A percentile compares a stretch with the other conserved stretches of the same genome.
These are phyloP conservation scores for Vachellia pachyceras DNA, from an alignment of 306 rosid genomes.

Conservation along the genomic window DNA sequence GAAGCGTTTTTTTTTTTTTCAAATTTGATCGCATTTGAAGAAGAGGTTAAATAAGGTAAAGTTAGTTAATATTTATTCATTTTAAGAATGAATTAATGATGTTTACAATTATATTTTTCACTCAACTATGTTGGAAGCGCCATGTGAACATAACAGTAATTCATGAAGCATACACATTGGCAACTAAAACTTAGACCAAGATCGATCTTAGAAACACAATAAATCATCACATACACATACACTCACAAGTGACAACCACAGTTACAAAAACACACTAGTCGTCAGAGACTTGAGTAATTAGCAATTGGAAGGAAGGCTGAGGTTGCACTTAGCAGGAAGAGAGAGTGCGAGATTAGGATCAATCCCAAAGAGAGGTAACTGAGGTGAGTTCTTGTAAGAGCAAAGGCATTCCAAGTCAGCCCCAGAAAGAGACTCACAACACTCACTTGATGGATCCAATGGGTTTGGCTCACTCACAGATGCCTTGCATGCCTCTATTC, in stretches of 20 bases:
- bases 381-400: conserved; percentile 55
- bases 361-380: conserved; percentile 65
- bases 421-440: neutral
- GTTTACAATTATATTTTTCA: too few relatives aligned
- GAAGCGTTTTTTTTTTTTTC: too few relatives aligned
- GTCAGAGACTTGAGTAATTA: neutral
- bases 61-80: too few relatives aligned
- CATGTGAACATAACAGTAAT: too few relatives aligned
- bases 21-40: too few relatives aligned
- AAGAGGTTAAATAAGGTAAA: too few relatives aligned
- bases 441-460: conserved; percentile 2
- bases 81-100: too few relatives aligned
- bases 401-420: conserved; percentile 57
- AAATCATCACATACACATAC: neutral
- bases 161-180: neutral
- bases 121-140: too few relatives aligned
- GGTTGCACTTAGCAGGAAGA: conserved; percentile 70
- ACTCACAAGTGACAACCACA: neutral
- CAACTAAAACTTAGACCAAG: neutral
- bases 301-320: conserved; percentile 60
- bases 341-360: conserved; percentile 66
- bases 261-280: neutral
- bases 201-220: neutral
- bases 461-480: conserved; percentile 9
- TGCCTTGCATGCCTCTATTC: neutral